Conservation (phyloP, 1,284 basidiomycete species). For the Marasmius oreades region DNA sequence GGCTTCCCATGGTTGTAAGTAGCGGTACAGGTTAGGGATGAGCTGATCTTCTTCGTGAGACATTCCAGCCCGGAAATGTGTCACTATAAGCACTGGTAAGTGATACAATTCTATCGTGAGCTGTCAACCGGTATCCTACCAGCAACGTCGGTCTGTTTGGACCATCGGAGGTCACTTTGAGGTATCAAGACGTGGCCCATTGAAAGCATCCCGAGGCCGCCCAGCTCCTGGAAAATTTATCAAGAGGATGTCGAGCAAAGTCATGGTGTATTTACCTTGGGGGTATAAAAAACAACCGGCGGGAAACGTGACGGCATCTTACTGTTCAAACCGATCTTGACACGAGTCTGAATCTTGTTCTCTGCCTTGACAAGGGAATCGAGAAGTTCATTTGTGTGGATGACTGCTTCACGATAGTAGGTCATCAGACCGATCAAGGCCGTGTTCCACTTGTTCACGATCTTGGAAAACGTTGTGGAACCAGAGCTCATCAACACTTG, state of each 20-base stretch:
- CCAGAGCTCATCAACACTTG: conserved; percentile 99
- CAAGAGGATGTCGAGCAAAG: conserved; percentile 9
- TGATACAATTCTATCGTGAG: too few species aligned
- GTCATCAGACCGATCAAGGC: conserved; percentile 95
- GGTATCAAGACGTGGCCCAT: conserved; percentile 99
- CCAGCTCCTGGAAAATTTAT: conserved; percentile 89
- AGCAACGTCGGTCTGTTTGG: conserved; percentile 96
- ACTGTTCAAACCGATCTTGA: conserved; percentile 97
- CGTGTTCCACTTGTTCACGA: conserved; percentile 99
- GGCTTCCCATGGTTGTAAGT: conserved; percentile 98
- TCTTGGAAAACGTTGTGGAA: conserved; percentile 98
- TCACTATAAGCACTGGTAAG: conserved; percentile 45
- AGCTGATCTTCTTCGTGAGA: conserved; percentile 92
- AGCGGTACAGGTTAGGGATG: conserved; percentile 97
- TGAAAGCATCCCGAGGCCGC: conserved; percentile 98
- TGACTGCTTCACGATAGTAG: conserved; percentile 98
- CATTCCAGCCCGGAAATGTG: conserved; percentile 98
- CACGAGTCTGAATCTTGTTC: conserved; percentile 98
- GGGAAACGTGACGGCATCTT: conserved; percentile 99
- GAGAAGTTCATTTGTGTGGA: conserved; percentile 94
- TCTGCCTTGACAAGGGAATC: conserved; percentile 95
- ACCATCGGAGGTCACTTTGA: conserved; percentile 95
- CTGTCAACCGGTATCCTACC: conserved; percentile 36
- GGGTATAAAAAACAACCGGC: conserved; percentile 94
- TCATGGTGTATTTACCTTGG: conserved; percentile 50